Percentiles rank a stretch among this genome's conserved stretches.
phyloP scores from a whole-genome alignment of 169 alveolate genomes.

The Cystoisospora suis region DNA sequence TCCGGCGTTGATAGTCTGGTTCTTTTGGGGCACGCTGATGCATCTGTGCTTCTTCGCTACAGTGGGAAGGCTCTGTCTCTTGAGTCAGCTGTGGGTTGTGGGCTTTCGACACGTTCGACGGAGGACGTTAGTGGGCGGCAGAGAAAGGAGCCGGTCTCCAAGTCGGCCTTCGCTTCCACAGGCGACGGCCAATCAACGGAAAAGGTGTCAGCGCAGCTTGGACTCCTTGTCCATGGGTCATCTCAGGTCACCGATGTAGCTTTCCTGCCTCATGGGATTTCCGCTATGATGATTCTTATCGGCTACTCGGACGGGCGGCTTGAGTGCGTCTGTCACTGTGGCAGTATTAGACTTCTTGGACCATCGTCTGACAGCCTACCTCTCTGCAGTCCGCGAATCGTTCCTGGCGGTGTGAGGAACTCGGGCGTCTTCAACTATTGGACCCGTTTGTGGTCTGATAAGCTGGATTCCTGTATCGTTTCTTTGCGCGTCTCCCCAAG shows the following conservation, averaged over 20 bases:
- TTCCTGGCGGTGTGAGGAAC: not conserved
- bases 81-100: not conserved
- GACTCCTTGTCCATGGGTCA: too few species aligned
- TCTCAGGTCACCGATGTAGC: slow-evolving; percentile 1
- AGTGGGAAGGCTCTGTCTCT: not conserved
- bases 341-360: too few species aligned
- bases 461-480: not conserved
- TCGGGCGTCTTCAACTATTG: not conserved
- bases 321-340: not conserved
- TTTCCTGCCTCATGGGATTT: not conserved
- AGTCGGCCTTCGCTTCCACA: too few species aligned
- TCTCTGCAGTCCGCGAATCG: too few species aligned
- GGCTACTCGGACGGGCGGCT: slow-evolving; percentile 20
- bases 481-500: not conserved
- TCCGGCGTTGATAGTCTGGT: not conserved
- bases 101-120: too few species aligned
- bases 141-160: too few species aligned
- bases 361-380: too few species aligned
- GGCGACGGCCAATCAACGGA: too few species aligned
- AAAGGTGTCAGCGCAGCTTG: too few species aligned
- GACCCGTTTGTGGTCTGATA: not conserved
- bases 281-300: not conserved
- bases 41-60: not conserved
- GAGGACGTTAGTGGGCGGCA: too few species aligned
- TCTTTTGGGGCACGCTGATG: not conserved